A percentile compares a stretch with the other conserved stretches of the same genome.
phyloP scores from a whole-genome alignment of 768 basidiomycete species.

The Tylopilus sp. region DNA sequence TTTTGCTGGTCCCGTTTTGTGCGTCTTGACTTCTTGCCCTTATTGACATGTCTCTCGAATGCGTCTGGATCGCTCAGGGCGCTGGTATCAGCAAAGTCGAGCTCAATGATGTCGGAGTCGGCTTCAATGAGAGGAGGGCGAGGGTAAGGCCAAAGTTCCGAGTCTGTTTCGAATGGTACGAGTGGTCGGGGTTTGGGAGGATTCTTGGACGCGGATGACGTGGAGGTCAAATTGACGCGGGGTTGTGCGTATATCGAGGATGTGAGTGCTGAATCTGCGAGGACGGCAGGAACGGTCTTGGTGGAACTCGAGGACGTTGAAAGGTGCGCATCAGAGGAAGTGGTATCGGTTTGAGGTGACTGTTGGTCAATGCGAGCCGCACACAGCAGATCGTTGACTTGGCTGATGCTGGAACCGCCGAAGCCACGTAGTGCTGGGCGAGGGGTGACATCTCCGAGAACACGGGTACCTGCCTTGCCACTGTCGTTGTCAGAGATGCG shows the following conservation, averaged over 20 bases:
- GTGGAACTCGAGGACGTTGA: conserved; percentile 1
- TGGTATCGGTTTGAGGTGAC: conserved; percentile 3
- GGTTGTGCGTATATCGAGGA: conserved; percentile 15
- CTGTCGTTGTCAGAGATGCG: conserved; percentile 14
- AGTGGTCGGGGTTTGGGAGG: conserved; percentile 37
- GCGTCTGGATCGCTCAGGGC: conserved; percentile 65
- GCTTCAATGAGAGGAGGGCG: conserved; percentile 42
- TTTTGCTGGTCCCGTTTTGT: conserved; percentile 36
- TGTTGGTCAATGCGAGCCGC: conserved; percentile 23
- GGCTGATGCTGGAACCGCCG: conserved; percentile 29
- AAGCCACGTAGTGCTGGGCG: conserved; percentile 42
- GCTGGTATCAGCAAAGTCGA: conserved; percentile 72
- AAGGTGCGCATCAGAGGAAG: conserved; percentile 4
- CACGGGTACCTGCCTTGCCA: conserved; percentile 14
- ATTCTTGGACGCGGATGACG: conserved; percentile 14
- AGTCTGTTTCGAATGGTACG: conserved; percentile 60
- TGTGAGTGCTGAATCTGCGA: conserved; percentile 6
- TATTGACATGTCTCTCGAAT: conserved; percentile 38
- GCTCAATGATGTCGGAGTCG: conserved; percentile 62
- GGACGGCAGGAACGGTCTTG: not conserved
- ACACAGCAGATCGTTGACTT: conserved; percentile 28
- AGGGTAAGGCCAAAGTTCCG: conserved; percentile 71
- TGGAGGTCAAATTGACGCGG: not conserved
- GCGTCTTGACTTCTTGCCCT: conserved; percentile 23
- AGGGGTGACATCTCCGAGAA: conserved; percentile 58